Percentiles rank a stretch among this genome's conserved stretches.
Conservation (phyloP, 140 eudicot species). For the Flaveria floridana region DNA sequence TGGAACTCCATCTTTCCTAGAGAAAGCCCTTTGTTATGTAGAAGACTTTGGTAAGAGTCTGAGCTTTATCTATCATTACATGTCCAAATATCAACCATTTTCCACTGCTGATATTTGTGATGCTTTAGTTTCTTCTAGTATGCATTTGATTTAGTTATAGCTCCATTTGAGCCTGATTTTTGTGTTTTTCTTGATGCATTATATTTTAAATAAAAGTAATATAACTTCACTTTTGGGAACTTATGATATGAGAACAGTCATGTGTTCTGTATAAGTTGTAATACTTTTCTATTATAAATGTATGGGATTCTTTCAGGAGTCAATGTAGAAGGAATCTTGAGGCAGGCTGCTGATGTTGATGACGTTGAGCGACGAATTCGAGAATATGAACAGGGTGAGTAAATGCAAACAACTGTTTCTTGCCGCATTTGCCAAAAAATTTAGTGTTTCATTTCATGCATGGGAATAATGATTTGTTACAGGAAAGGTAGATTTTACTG, state of each 20-base stretch:
- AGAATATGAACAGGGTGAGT: conserved; percentile 86
- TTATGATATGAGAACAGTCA: not conserved
- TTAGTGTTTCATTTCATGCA: not conserved
- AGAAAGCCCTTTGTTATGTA: conserved; percentile 87
- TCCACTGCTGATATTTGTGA: not conserved
- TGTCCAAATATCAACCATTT: not conserved
- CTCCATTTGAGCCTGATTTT: not conserved
- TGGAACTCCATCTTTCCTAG: conserved; percentile 92
- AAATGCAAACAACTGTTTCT: conserved; percentile 1
- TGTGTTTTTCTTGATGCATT: not conserved
- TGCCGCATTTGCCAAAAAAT: not conserved
- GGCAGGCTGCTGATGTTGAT: conserved; percentile 98
- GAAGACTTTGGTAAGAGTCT: conserved; percentile 68
- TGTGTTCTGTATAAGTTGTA: not conserved
- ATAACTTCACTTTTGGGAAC: not conserved
- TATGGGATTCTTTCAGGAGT: conserved; percentile 49
- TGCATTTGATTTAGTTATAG: not conserved
- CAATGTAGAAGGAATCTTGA: conserved; percentile 82
- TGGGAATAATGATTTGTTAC: conserved; percentile 9
- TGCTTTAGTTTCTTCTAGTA: not conserved
- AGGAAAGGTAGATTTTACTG: conserved; percentile 76
- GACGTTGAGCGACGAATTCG: conserved; percentile 80
- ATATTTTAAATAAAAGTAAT: too few relatives aligned
- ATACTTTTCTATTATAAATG: conserved; percentile 8
- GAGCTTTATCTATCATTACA: not conserved